phyloP scores from a whole-genome alignment of 495 filamentous ascomycete genomes.

The Talaromyces liani region DNA sequence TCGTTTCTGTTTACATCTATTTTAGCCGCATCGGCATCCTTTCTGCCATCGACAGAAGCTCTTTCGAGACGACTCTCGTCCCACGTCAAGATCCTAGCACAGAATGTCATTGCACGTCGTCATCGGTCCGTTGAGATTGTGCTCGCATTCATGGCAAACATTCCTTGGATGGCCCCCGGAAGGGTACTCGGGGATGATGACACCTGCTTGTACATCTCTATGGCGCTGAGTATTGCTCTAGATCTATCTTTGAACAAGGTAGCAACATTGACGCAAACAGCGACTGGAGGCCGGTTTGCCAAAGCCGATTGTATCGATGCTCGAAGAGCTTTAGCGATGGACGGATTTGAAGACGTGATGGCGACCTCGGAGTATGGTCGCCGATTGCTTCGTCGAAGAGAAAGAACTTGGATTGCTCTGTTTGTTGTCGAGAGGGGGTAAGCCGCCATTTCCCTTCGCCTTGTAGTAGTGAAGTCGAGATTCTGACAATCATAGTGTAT shows the following conservation, averaged over 20 bases:
- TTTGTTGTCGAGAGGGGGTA: conserved; percentile 69
- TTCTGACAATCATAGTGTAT: conserved; percentile 42
- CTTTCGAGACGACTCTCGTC: conserved; percentile 54
- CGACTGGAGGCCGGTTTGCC: conserved; percentile 43
- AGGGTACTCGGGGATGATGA: conserved; percentile 62
- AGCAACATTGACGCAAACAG: conserved; percentile 45
- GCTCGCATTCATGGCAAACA: conserved; percentile 67
- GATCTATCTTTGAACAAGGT: conserved; percentile 66
- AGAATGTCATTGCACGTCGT: conserved; percentile 49
- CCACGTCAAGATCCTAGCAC: conserved; percentile 57
- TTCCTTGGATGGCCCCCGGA: conserved; percentile 69
- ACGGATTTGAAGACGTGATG: conserved; percentile 59
- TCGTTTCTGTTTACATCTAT: conserved; percentile 67
- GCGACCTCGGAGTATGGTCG: conserved; percentile 50
- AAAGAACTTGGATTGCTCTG: conserved; percentile 62
- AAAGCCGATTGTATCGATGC: conserved; percentile 60
- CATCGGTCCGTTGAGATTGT: conserved; percentile 65
- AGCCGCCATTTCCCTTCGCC: conserved; percentile 8
- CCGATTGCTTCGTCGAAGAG: conserved; percentile 53
- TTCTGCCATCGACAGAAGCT: conserved; percentile 53
- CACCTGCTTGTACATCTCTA: conserved; percentile 62
- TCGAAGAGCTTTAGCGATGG: conserved; percentile 54
- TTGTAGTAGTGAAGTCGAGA: background rate
- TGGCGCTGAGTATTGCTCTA: conserved; percentile 59
- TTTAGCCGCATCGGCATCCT: conserved; percentile 55